Conservation (phyloP, 495 filamentous ascomycete genomes). For the Barbatosphaeria neglecta region DNA sequence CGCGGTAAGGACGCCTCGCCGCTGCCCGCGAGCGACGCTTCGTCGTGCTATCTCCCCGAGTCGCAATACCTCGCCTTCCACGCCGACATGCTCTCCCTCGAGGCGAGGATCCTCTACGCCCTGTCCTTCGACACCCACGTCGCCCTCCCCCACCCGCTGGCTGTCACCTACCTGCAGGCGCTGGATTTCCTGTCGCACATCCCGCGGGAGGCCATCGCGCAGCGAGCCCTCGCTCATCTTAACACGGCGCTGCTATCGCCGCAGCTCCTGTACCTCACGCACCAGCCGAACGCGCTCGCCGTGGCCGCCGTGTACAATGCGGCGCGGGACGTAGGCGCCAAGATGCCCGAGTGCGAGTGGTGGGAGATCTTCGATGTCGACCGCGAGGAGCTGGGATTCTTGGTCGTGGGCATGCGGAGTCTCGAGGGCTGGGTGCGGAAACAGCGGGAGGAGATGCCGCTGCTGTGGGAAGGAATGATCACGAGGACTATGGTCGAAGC, state of each 20-base stretch:
- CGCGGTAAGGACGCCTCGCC: conserved; percentile 23
- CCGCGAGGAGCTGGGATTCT: conserved; percentile 84
- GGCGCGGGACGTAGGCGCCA: conserved; percentile 63
- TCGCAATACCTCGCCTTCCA: conserved; percentile 52
- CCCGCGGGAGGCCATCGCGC: conserved; percentile 37
- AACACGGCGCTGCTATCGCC: conserved; percentile 77
- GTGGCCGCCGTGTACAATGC: conserved; percentile 84
- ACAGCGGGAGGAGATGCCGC: conserved; percentile 23
- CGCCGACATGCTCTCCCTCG: conserved; percentile 50
- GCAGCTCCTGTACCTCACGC: conserved; percentile 81
- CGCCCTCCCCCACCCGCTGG: conserved; percentile 74
- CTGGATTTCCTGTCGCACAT: conserved; percentile 45
- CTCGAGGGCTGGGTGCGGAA: conserved; percentile 56
- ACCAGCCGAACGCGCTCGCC: conserved; percentile 77
- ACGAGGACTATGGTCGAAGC: conserved; percentile 25
- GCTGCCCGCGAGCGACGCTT: conserved; percentile 29
- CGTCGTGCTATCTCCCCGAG: conserved; percentile 64
- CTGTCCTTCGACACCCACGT: conserved; percentile 77
- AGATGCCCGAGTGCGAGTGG: conserved; percentile 74
- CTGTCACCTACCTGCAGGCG: conserved; percentile 85
- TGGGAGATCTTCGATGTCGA: conserved; percentile 99
- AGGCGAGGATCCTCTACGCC: conserved; percentile 61
- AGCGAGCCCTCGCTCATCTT: conserved; percentile 59
- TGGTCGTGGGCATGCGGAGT: conserved; percentile 79
- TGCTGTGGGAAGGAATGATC: conserved; percentile 25